Evolutionary conservation across 164 flowering plant species (phyloP), one percentile per base, ranked within the genome.

Genomic region (Berberis thunbergii): DNA sequence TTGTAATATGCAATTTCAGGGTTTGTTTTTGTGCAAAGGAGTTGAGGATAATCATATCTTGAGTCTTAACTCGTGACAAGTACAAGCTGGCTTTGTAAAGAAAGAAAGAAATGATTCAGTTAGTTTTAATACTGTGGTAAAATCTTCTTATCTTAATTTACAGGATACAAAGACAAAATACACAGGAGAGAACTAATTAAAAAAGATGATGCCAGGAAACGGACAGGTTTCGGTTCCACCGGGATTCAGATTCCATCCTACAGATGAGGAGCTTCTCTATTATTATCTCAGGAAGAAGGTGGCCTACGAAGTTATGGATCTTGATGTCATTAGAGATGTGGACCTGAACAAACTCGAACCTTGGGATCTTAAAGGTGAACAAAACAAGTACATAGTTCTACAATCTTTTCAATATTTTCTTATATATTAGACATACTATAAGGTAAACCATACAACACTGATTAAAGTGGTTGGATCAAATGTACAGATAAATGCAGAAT

Each of bases 231-330:
- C 85, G 1, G 87, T 86, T 61, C 91, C 91, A 10, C 91, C 91
- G 8, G 91, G 91, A 13, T 86, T 86, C 60, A 69, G 91, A 46
- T 85, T 90, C 65, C 95, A 90, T 70, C 97, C 97, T 2, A 91
- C 97, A 1, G 97, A 91, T 12, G 97, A 91, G 70, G 90, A 85
- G 69, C 77, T 83, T 13, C 78, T 85, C 4, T 71, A 77, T 59
- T 83, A 85, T 63, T 85, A 85, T 66, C 72, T 85, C 45, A 76
- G 78, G 67, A 85, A 85, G 79, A 85, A 85, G 77, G 87, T 85
- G 2, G 80, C 82, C 0, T 83, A 79, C 66, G 93, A 91, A 77
- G 77, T 81, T 66, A 91, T 88, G 9, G 97, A 91, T 65, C 82
- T 91, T 2, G 93, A 91, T 70, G 95, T 91, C 46, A 91, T 91